Evolutionary conservation across 2,329 filamentous ascomycete species (phyloP), one percentile per base, ranked within the genome.

Genomic region (Aspergillus uvarum): DNA sequence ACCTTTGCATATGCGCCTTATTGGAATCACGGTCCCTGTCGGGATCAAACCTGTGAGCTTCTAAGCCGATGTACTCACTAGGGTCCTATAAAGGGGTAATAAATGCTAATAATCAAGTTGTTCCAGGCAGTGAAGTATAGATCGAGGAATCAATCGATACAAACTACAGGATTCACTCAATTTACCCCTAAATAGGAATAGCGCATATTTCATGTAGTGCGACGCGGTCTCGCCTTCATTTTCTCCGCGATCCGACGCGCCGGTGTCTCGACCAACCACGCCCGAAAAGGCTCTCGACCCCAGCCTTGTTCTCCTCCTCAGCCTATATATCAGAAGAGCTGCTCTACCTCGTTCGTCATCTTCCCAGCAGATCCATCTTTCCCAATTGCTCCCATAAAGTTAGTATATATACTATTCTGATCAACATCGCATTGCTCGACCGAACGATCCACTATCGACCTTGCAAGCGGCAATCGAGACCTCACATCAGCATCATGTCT

Each of bases 401-500:
- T 26, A 11, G 7, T n/a, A 22, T 31, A 50, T 22, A 49, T 47
- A 53, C 47, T 31, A 31, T n/a, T 11, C 52, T 50, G 14, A 19
- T 8, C 16, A 44, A 19, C 14, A 44, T 19, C 35, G 52, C 42
- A 35, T 55, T 35, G 16, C 16, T 35, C 24, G 8, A 49, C 14
- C 38, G 16, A 14, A 44, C 16, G 38, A n/a, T 19, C 19, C n/a
- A 19, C 38, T 16, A 19, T 44, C 16, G 38, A 44, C 38, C 32
- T 19, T 44, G 38, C 38, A 44, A n/a, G 19, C 16, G 16, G 16
- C 38, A 44, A 44, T 16, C 19, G 38, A 7, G 6, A n/a, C 38
- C 16, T 7, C 16, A 44, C 19, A 4, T 19, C 38, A 52, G 44
- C 22, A 59, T 48, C n/a, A 86, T 87, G 84, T 76, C 78, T 22